phyloP scores from a whole-genome alignment of 1,139 yeast species.

The Geotrichum candidum region DNA sequence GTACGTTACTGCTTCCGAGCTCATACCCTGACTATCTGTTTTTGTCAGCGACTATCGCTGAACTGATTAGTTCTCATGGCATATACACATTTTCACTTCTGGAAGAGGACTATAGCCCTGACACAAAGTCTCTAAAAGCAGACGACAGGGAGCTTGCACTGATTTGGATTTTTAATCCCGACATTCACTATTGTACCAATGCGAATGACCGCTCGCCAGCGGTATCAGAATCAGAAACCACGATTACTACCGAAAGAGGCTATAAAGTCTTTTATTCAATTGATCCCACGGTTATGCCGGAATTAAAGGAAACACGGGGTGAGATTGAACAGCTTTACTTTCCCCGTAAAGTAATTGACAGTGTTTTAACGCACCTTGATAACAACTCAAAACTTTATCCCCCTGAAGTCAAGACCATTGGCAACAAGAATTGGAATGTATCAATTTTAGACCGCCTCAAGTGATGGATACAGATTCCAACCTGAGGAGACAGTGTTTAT shows the following conservation, averaged over 20 bases:
- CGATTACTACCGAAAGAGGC: conserved; percentile 28
- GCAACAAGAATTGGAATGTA: conserved; percentile 10
- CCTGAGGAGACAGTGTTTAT: not conserved
- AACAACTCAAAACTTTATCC: conserved; percentile 3
- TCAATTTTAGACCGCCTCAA: conserved; percentile 8
- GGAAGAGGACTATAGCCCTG: conserved; percentile 16
- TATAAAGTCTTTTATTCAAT: conserved; percentile 42
- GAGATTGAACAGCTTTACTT: conserved; percentile 37
- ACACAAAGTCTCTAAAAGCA: not conserved
- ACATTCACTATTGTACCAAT: conserved; percentile 34
- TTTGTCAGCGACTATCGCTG: conserved; percentile 26
- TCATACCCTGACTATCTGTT: conserved; percentile 21
- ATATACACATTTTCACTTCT: conserved; percentile 30
- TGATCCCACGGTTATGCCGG: conserved; percentile 24
- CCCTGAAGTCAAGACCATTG: not conserved
- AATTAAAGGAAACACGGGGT: conserved; percentile 32
- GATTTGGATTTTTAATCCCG: conserved; percentile 57
- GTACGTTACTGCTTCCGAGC: not conserved
- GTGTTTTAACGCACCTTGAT: conserved; percentile 4
- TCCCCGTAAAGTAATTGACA: conserved; percentile 6
- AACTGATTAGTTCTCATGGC: conserved; percentile 35
- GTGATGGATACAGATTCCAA: not conserved
- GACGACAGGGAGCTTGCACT: conserved; percentile 24
- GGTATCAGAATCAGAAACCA: conserved; percentile 13
- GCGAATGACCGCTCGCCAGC: not conserved